Percentiles rank a stretch among this genome's conserved stretches.
phyloP scores from a whole-genome alignment of 805 yeast species.

The Maudiozyma saulgeensis region DNA sequence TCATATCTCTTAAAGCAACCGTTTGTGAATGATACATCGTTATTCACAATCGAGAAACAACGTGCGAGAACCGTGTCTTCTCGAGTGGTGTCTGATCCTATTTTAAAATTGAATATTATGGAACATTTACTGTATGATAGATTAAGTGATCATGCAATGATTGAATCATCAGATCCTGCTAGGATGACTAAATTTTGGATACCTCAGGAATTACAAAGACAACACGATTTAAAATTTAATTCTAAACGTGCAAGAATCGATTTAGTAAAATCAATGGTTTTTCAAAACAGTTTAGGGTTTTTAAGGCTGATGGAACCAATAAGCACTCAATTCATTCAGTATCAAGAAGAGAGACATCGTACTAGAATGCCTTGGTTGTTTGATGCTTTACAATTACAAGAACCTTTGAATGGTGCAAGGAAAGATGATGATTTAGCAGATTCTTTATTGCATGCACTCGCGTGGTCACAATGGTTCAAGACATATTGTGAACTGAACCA shows the following conservation, averaged over 20 bases:
- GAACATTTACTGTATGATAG: constrained; percentile 31
- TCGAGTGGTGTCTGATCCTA: constrained; percentile 39
- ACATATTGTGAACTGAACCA: constrained; percentile 7
- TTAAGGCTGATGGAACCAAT: not conserved
- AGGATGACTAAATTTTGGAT: constrained; percentile 24
- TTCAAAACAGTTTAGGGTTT: not conserved
- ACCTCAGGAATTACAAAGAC: not conserved
- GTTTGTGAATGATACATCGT: constrained; percentile 25
- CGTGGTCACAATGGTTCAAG: constrained; percentile 36
- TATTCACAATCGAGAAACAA: constrained; percentile 47
- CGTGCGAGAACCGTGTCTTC: constrained; percentile 42
- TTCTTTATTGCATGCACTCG: constrained; percentile 50
- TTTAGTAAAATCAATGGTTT: constrained; percentile 1
- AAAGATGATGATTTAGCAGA: constrained; percentile 64
- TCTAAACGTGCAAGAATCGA: constrained; percentile 2
- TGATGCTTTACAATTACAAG: constrained; percentile 69
- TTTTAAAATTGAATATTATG: constrained; percentile 43
- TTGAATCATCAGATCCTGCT: constrained; percentile 24
- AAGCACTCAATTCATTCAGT: not conserved
- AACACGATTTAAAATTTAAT: not conserved
- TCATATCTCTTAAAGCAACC: not conserved
- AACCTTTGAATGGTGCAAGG: constrained; percentile 31
- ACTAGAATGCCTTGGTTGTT: constrained; percentile 24
- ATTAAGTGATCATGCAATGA: constrained; percentile 3
- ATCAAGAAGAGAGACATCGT: not conserved